phyloP scores from a whole-genome alignment of 1,284 basidiomycete species.

The Moesziomyces sp. region DNA sequence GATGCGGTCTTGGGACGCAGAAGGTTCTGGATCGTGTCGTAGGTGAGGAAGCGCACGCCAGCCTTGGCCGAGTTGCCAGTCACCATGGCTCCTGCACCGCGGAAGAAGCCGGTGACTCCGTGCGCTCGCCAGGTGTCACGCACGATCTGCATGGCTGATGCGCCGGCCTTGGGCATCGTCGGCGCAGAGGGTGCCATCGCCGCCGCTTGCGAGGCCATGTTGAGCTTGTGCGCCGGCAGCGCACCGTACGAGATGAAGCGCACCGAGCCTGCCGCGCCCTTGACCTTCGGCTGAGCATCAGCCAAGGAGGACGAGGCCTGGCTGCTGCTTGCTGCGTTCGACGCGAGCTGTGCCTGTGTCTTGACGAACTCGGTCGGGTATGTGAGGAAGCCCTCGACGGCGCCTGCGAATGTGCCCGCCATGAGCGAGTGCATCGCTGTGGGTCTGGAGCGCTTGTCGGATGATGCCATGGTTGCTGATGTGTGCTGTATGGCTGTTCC shows the following conservation, averaged over 20 bases:
- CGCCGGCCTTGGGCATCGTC: slow-evolving; percentile 3
- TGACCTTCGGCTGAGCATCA: slow-evolving; percentile 38
- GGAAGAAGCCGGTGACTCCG: slow-evolving; percentile 16
- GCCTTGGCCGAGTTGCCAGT: slow-evolving; percentile 70
- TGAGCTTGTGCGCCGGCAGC: slow-evolving; percentile 47
- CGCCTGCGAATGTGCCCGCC: slow-evolving; percentile 90
- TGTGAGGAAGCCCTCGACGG: slow-evolving; percentile 78
- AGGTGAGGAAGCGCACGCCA: slow-evolving; percentile 91
- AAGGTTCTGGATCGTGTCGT: slow-evolving; percentile 84
- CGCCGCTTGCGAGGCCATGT: slow-evolving; percentile 5
- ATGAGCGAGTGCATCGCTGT: slow-evolving; percentile 43
- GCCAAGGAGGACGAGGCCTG: slow-evolving; percentile 7
- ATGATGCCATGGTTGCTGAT: slow-evolving; percentile 5
- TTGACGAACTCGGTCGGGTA: slow-evolving; percentile 93
- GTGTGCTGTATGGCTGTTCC: no score
- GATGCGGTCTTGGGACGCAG: slow-evolving; percentile 13
- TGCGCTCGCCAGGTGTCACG: slow-evolving; percentile 12
- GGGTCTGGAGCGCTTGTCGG: slow-evolving; percentile 13
- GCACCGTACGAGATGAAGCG: slow-evolving; percentile 56
- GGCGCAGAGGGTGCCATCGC: not conserved
- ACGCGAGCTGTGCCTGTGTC: slow-evolving; percentile 71
- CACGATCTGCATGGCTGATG: slow-evolving; percentile 21
- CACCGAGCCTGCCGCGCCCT: slow-evolving; percentile 59
- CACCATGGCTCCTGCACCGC: slow-evolving; percentile 35
- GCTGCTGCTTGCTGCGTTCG: slow-evolving; percentile 11